Evolutionary conservation across 2,329 filamentous ascomycete species (phyloP).

Genomic region (Fusarium caatingaense): DNA sequence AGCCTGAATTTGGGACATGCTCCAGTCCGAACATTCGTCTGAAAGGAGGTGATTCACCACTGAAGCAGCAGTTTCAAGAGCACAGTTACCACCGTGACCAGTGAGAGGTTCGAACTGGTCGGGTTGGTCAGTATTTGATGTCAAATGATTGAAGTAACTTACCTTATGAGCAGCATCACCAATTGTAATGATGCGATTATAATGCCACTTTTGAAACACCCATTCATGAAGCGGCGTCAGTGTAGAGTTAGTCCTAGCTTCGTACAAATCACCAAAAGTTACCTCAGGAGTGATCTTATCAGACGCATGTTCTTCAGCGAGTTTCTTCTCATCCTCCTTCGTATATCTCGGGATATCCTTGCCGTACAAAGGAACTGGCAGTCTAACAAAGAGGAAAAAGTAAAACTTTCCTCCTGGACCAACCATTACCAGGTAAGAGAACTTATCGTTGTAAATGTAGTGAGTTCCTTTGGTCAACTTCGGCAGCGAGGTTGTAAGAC

Average conservation of each 20-base stretch:
- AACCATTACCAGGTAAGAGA: not conserved
- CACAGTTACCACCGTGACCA: not conserved
- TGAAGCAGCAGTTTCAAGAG: conserved; percentile 5
- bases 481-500: not conserved
- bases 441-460: not conserved
- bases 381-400: conserved; percentile 7
- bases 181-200: not conserved
- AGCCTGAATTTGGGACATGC: not conserved
- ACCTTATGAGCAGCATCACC: conserved; percentile 26
- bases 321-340: not conserved
- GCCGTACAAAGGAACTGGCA: not conserved
- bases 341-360: not conserved
- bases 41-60: not conserved
- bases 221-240: conserved; percentile 8
- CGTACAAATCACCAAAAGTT: not conserved
- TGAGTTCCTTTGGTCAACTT: not conserved
- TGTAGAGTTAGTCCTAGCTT: not conserved
- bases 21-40: not conserved
- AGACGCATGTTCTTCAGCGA: not conserved
- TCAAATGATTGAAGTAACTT: rapidly evolving
- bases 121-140: not conserved
- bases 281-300: not conserved
- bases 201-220: conserved; percentile 18
- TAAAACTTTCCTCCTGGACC: conserved; percentile 6
- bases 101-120: not conserved